Base-by-base conservation (phyloP, 345 rosid genomes). In the Excoecaria cochinchinensis region DNA sequence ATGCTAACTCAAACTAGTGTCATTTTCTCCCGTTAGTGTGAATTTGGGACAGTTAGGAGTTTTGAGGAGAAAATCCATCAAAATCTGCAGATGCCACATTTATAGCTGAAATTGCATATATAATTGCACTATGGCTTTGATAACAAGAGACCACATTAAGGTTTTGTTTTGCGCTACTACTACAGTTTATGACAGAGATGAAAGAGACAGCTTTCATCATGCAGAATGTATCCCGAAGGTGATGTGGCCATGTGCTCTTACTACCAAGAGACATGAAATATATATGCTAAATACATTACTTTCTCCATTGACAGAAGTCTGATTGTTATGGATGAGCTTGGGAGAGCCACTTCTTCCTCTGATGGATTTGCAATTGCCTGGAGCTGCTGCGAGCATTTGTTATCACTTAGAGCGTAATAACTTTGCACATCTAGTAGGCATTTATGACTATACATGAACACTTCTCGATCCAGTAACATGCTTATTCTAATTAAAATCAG, bases 111-210 rank as follows among this genome's bases (percentile, higher is more conserved):
- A 46, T 59, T 59, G 48, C 55, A 47, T 38, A 13, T 6, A 0
- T 24, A 31, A 8, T 44, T 42, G 67, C 38, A 72, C 12, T 47
- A n/a, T 16, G 47, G 55, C 25, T 56, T 56, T 74, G 77, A 67
- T 55, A 25, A n/a, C 7, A 44, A 69, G 42, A 21, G 15, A 50
- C 9, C n/a, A 25, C n/a, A 57, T 17, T 60, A 53, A 5, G 36
- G 21, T 66, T 48, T 44, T 70, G 14, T 39, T 59, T 70, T 75
- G 59, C 50, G 7, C 40, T 68, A 65, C 40, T 82, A 66, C 80
- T 77, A 73, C 92, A 95, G 98, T 95, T 95, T 83, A 93, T 95
- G 99, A 95, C 97, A 59, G 98, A 93, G 88, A 95, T 93, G 99
- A 93, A 89, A 84, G 99, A 95, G 86, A 93, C 97, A 9, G 98